Evolutionary conservation across 495 filamentous ascomycete genomes (phyloP), one percentile per base, ranked within the genome.

Genomic region (Xylaria longipes): DNA sequence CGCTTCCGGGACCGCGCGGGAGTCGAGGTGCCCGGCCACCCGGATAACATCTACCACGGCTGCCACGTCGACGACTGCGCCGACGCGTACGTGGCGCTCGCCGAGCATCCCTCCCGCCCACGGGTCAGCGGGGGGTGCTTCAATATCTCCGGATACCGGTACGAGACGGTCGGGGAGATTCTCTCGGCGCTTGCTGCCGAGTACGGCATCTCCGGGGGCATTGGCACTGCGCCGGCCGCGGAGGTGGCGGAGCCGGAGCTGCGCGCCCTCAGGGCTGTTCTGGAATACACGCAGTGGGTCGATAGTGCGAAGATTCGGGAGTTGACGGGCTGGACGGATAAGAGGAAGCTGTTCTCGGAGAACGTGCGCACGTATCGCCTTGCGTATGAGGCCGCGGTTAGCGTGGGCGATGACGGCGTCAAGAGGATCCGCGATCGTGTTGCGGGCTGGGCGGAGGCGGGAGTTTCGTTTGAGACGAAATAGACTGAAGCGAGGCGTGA

Each of bases 51-150:
- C 52, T 69, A 83, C 52, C 83, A 85, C 69, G 80, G 73, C 22
- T 74, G 76, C 39, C 83, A 84, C 52, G 71, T 85, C 35, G 83
- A 85, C 70, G 83, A 85, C 72, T 84, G 82, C 58, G 83, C 74
- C 12, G 81, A 83, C 25, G 83, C 80, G 0, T 85, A 85, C 63
- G 71, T 84, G 8, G 75, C 79, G 6, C 73, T 85, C 1, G 83
- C 82, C 0, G 69, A 70, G 20, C 74, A 80, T 33, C 68, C 74
- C 15, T 63, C 64, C 29, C 71, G 81, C 43, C 54, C 31, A 0
- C 64, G 68, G 0, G 75, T 83, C 5, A 74, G 70, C n/a, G 80
- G 80, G 0, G 63, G 82, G 60, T 78, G 75, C 27, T 85, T 82
- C 67, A 85, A 84, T 66, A 79, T 84, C 46, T 84, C 82, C 0